Base-by-base conservation (phyloP, 768 basidiomycete genomes). In the Pholiota microspora region DNA sequence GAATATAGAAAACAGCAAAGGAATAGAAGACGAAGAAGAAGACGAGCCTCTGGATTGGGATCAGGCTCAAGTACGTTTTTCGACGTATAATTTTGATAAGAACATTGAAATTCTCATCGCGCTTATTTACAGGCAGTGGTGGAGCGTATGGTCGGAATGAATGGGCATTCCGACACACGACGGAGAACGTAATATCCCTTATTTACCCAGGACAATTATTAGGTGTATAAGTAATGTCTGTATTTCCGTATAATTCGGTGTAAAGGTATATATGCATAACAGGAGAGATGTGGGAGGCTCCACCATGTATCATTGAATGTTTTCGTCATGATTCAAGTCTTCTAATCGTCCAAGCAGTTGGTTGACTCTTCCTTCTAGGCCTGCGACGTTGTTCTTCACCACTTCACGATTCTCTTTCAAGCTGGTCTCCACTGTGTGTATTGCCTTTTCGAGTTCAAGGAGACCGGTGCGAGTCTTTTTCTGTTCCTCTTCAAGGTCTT, bases 371-470 rank as follows among this genome's bases (percentile, higher is more conserved):
- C 64, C 68, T 55, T 92, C 89, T 2, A 97, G 74, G 15, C 85
- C 84, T 2, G 73, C 69, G 24, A 94, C 85, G 63, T 98, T 95
- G 5, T 79, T 80, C 61, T 83, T 83, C 10, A 92, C 84, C 12
- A 87, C 81, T 3, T 64, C 70, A 51, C 83, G 78, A 64, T 96
- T 96, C 54, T 84, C 85, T 49, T 82, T 77, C 44, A 98, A 63
- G 62, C 92, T 95, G 48, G 71, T 72, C 69, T 96, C 89, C 5
- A 98, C 82, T 16, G 80, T 79, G 15, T 75, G 70, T 4, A 96
- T 77, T 0, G 95, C 89, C 23, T 73, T 74, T 51, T 81, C 73
- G 3, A 97, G 73, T 46, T 92, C 89, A 24, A 77, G 76, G 28
- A 94, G 74, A 24, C 80, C 80, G 23, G 82, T 85, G 23, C 77